phyloP scores from a whole-genome alignment of 768 basidiomycete species.

The Auricularia auricula-judae region DNA sequence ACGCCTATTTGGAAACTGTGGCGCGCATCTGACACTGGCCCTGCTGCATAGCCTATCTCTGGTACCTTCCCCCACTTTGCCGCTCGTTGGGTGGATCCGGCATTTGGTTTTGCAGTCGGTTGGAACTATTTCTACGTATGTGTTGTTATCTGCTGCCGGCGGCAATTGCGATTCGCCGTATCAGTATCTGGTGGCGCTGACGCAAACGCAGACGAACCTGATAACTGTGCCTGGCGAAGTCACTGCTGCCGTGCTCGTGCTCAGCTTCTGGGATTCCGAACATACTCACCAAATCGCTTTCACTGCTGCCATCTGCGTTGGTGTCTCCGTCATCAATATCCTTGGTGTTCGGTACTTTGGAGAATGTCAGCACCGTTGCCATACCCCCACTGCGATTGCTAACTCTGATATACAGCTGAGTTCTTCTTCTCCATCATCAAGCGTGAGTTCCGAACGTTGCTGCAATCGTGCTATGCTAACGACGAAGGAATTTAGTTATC shows the following conservation, averaged over 20 bases:
- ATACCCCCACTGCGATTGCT: neutral
- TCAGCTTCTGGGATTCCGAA: constrained; percentile 13
- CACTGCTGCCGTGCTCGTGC: constrained; percentile 19
- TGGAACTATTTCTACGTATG: constrained; percentile 22
- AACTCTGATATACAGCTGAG: constrained; percentile 31
- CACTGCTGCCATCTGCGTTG: constrained; percentile 44
- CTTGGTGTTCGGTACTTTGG: constrained; percentile 66
- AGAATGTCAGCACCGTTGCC: constrained; percentile 33
- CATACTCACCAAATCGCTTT: constrained; percentile 40
- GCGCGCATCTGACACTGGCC: neutral
- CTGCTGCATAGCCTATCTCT: constrained; percentile 38
- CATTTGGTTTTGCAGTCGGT: constrained; percentile 46
- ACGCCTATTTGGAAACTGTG: neutral
- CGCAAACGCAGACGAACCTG: neutral
- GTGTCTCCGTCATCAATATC: constrained; percentile 53
- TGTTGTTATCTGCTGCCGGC: neutral
- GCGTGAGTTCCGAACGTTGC: constrained; percentile 24
- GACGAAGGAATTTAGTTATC: constrained; percentile 28
- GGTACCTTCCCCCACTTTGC: constrained; percentile 70
- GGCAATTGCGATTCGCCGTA: too few species aligned
- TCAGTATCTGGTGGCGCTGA: too few species aligned
- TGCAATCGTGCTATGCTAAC: neutral
- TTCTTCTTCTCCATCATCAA: constrained; percentile 59
- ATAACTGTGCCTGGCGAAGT: constrained; percentile 25
- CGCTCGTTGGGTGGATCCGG: constrained; percentile 47